These are phyloP conservation scores for Cadophora gregata DNA, from an alignment of 2,329 filamentous ascomycete genomes.

Conservation along the genomic window DNA sequence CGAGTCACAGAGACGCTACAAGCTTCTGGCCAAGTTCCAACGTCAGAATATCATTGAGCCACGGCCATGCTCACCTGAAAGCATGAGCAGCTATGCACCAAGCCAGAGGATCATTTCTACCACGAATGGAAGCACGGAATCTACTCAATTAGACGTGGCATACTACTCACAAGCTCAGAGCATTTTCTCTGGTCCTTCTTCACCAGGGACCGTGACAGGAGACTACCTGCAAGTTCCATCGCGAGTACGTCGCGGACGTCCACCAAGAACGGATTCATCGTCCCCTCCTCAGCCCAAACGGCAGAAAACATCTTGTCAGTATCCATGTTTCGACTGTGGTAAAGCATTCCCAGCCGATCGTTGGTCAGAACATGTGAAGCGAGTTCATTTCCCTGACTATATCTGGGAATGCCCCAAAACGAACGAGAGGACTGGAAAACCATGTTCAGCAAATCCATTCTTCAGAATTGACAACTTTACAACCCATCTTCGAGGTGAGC, in stretches of 20 bases:
- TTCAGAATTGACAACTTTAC: conserved; percentile 24
- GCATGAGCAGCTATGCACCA: conserved; percentile 11
- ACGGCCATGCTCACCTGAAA: conserved; percentile 22
- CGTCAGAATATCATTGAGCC: not conserved
- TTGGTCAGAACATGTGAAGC: conserved; percentile 27
- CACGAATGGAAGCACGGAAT: not conserved
- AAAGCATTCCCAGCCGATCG: conserved; percentile 14
- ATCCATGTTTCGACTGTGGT: conserved; percentile 23
- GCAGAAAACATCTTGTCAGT: conserved; percentile 13
- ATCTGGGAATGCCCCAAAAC: conserved; percentile 1
- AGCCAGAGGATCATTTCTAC: not conserved
- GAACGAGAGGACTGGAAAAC: not conserved
- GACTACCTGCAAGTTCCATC: conserved; percentile 3
- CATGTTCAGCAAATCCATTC: not conserved
- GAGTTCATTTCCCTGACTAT: conserved; percentile 23
- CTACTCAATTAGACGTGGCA: not conserved
- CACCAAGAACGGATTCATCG: not conserved
- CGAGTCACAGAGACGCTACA: conserved; percentile 22
- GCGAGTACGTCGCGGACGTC: conserved; percentile 19
- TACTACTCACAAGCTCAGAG: conserved; percentile 10
- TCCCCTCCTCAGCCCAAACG: conserved; percentile 20
- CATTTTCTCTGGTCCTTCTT: conserved; percentile 16
- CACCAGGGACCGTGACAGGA: not conserved
- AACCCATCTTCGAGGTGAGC: conserved; percentile 21
- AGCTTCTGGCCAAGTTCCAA: conserved; percentile 19